A percentile compares a stretch with the other conserved stretches of the same genome.
Conservation (phyloP, 495 filamentous ascomycete species). For the Penicillium flavigenum region DNA sequence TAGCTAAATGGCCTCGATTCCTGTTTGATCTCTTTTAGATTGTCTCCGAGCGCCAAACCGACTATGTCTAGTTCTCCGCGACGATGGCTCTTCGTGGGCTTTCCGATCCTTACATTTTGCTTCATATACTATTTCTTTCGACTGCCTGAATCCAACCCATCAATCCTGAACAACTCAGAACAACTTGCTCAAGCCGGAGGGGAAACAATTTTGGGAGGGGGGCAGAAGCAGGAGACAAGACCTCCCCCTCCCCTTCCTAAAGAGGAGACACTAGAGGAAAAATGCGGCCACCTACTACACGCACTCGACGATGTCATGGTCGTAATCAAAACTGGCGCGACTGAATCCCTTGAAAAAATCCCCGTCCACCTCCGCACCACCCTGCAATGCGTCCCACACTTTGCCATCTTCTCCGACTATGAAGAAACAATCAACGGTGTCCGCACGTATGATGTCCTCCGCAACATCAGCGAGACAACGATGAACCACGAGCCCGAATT, state of each 20-base stretch:
- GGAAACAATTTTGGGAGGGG: conserved; percentile 16
- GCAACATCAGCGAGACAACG: conserved; percentile 34
- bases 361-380: conserved; percentile 44
- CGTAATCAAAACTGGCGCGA: conserved; percentile 46
- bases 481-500: conserved; percentile 45
- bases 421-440: conserved; percentile 43
- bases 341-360: conserved; percentile 38
- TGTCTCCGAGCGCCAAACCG: conserved; percentile 2
- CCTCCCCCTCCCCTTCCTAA: neutral
- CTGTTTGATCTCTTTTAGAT: conserved; percentile 8
- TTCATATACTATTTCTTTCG: conserved; percentile 23
- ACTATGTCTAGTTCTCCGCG: conserved; percentile 32
- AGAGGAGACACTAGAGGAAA: conserved; percentile 12
- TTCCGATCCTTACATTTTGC: conserved; percentile 26
- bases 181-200: conserved; percentile 12
- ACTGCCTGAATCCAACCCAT: conserved; percentile 14
- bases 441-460: conserved; percentile 42
- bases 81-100: conserved; percentile 31
- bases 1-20: conserved; percentile 8
- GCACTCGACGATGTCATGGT: conserved; percentile 42
- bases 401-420: conserved; percentile 49
- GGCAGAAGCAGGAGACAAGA: conserved; percentile 4
- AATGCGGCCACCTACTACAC: conserved; percentile 20
- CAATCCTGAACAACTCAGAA: conserved; percentile 5
- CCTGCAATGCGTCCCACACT: conserved; percentile 42